Evolutionary conservation across 169 alveolate genomes (phyloP), one percentile per base, ranked within the genome.

Genomic region (Cystoisospora suis): DNA sequence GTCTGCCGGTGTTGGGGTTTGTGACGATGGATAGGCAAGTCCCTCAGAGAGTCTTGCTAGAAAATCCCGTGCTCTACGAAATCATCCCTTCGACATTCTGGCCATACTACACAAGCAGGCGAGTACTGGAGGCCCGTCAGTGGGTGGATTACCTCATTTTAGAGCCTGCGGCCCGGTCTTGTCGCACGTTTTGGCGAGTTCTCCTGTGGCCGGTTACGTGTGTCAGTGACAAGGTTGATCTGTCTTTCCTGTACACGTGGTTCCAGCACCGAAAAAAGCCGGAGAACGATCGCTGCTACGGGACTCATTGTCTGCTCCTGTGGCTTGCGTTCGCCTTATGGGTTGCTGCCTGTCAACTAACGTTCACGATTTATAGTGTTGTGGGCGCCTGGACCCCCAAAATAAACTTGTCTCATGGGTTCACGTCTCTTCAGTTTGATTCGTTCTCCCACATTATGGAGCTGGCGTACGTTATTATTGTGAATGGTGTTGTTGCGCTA

Each of bases 251-350:
- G 15, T 44, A 81, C 88, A 53, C 47, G 29, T 81, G 88, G 88
- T 40, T 36, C 53, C 93, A 90, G 27, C 80, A 93, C 59, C 91
- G 95, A 46, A 69, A 91, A 27, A 91, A 90, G 81, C 90, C 92
- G 42, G 94, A 93, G 38, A 81, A 91, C 45, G 91, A 70, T 61
- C 72, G 94, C 59, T 86, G 95, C 38, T 92, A 92, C 29, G 96
- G 96, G 32, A 88, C 94, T 9, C 93, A 93, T 40, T 93, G 90
- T 86, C 91, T 94, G n/a, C 56, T 93, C 36, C 59, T 86, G 61
- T 94, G 93, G 65, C 93, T 93, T 61, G 90, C 92, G 34, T 94
- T 83, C 87, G 96, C 96, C 40, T 91, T 94, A 61, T 94, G 96
- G 96, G 91, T 94, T 49, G 94, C 96, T 34, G 69, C 93, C 34